Conservation (phyloP, 768 basidiomycete genomes). For the Leucosporidium scottii region DNA sequence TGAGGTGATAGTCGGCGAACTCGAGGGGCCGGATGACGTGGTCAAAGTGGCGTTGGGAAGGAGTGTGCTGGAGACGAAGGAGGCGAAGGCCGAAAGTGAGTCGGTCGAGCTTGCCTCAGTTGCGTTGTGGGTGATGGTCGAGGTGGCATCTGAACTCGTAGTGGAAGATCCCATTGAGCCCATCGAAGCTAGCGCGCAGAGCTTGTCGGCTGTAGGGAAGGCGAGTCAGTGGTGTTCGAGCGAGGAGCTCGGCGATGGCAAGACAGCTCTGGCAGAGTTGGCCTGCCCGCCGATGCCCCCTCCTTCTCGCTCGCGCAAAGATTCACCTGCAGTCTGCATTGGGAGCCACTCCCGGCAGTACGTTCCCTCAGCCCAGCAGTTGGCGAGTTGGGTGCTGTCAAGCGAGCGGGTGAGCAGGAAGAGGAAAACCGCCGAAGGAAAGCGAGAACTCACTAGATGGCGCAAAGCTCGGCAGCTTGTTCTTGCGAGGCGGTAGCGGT, state of each 20-base stretch:
- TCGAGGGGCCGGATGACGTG: background rate
- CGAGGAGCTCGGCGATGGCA: background rate
- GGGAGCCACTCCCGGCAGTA: conserved; percentile 32
- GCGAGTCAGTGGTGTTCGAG: background rate
- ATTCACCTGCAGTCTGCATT: conserved; percentile 12
- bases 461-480: conserved; percentile 12
- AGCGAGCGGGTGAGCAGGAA: background rate
- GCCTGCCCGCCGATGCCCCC: no score
- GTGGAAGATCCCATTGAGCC: background rate
- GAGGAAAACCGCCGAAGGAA: background rate
- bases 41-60: background rate
- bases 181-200: conserved; percentile 17
- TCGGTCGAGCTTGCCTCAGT: background rate
- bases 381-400: conserved; percentile 21
- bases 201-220: conserved; percentile 23
- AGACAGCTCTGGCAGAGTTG: no score
- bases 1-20: background rate
- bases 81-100: background rate
- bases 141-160: background rate
- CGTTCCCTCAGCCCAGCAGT: conserved; percentile 24
- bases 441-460: conserved; percentile 13
- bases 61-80: background rate
- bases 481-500: background rate
- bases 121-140: background rate
- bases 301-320: background rate